Percentiles rank a stretch among this genome's conserved stretches.
Evolutionary conservation across 164 flowering plant genomes (phyloP).

Genomic region (Houttuynia cordata): DNA sequence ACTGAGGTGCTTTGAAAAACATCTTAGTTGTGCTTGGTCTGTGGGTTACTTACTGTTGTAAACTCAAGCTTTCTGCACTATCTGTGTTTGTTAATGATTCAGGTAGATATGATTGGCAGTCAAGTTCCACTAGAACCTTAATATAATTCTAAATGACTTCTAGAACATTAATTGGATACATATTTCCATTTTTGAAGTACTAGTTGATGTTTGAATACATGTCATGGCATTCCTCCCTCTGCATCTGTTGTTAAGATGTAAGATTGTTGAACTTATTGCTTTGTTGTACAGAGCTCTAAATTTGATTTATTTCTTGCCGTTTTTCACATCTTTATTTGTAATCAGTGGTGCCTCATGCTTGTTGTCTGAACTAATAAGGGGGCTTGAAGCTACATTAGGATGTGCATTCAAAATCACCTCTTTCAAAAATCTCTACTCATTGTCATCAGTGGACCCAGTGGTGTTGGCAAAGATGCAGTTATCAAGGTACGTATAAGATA

Average conservation of each 20-base stretch:
- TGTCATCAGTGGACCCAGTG: slow-evolving; percentile 91
- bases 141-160: no score
- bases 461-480: slow-evolving; percentile 86
- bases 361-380: slow-evolving; percentile 39
- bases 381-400: slow-evolving; percentile 71
- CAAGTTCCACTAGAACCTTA: no score
- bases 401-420: slow-evolving; percentile 46
- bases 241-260: neutral
- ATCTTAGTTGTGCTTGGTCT: neutral
- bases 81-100: no score
- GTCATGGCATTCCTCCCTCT: neutral
- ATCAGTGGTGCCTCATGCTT: neutral
- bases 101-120: no score
- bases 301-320: neutral
- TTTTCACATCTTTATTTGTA: neutral
- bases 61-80: no score
- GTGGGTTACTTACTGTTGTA: no score
- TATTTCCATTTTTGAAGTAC: neutral
- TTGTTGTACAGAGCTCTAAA: neutral
- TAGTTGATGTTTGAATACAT: neutral
- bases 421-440: no score
- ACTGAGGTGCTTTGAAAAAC: no score
- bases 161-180: no score
- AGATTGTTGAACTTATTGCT: neutral
- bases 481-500: slow-evolving; percentile 25